Evolutionary conservation across 1,284 basidiomycete genomes (phyloP), one percentile per base, ranked within the genome.

Genomic region (Cryptococcus sp.): DNA sequence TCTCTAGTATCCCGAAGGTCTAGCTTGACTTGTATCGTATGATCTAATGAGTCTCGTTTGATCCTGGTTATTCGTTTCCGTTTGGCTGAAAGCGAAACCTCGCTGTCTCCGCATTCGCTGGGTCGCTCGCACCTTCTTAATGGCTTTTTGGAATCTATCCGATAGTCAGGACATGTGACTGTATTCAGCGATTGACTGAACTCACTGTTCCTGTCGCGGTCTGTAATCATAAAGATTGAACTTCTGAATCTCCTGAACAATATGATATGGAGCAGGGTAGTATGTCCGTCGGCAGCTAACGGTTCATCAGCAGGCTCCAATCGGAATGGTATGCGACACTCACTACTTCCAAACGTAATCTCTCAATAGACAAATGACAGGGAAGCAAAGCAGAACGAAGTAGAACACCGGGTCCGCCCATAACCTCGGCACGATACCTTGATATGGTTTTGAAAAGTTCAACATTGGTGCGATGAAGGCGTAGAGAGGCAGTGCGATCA

Each of bases 221-320:
- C 96, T 82, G 73, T 98, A 97, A 72, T 99, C 96, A 7, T 93
- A 92, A 59, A 97, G 86, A 73, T 97, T 96, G 80, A 96, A 97
- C 79, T 97, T 97, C 77, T 94, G 91, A 51, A 83, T 81, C 76
- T 98, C 96, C 72, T 98, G 95, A 0, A 95, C 93, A 62, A 98
- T 92, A 74, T 99, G 95, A 76, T 98, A 98, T 14, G 92, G 86
- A 48, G 86, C 82, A 0, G 96, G 96, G 60, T 79, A 78, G 76
- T 97, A 98, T 34, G 95, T 95, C 60, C 95, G 82, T 61, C 86
- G 85, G 73, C 95, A 96, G 73, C 90, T 93, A 68, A 23, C 23
- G 58, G 49, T 38, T 34, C n/a, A 34, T 35, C 3, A 15, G 35
- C 33, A 32, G 36, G 36, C 14, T 43, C 41, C 8, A 46, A 10